Conservation (phyloP, 2,329 filamentous ascomycete species). For the Lachnellula suecica region DNA sequence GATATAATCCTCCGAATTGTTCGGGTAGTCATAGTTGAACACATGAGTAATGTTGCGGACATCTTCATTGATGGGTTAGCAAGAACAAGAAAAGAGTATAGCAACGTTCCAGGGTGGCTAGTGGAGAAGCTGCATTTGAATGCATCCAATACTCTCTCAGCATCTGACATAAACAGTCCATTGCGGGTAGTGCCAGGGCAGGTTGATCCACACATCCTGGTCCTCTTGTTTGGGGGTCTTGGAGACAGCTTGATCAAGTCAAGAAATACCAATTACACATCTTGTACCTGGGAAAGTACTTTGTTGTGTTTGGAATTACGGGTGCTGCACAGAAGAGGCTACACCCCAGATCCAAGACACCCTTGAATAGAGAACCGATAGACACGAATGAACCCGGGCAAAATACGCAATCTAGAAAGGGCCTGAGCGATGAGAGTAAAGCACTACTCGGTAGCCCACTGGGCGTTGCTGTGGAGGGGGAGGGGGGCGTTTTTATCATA, state of each 20-base stretch:
- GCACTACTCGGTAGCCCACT: constrained; percentile 65
- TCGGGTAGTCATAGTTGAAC: constrained; percentile 99
- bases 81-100: constrained; percentile 58
- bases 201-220: constrained; percentile 56
- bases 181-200: constrained; percentile 47
- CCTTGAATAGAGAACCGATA: constrained; percentile 78
- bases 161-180: constrained; percentile 36
- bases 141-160: constrained; percentile 40
- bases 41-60: constrained; percentile 99
- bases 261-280: constrained; percentile 77
- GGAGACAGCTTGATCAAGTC: constrained; percentile 76
- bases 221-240: constrained; percentile 62
- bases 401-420: constrained; percentile 84
- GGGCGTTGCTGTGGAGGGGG: constrained; percentile 51
- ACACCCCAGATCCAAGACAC: constrained; percentile 84
- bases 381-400: constrained; percentile 85
- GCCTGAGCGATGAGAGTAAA: constrained; percentile 91
- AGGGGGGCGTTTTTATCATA: constrained; percentile 73
- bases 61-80: constrained; percentile 91
- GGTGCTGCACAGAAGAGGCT: constrained; percentile 67
- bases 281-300: constrained; percentile 64
- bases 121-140: constrained; percentile 34
- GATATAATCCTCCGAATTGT: constrained; percentile 98
- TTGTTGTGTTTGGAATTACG: constrained; percentile 72
- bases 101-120: constrained; percentile 59